Conservation (phyloP, 768 basidiomycete species). For the Epithele typhae region DNA sequence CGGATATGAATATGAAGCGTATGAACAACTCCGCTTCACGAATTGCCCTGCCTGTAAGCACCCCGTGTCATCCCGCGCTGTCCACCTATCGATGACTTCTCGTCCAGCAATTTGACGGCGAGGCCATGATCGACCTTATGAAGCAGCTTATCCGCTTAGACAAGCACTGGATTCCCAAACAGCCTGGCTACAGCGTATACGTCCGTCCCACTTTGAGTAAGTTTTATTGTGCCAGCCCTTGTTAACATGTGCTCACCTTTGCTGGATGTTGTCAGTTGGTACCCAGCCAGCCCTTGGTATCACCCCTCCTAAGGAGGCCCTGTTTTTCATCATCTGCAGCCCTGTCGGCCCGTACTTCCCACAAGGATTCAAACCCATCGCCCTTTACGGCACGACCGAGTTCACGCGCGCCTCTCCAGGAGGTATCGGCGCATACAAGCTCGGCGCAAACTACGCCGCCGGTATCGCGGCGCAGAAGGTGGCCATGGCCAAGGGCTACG, state of each 20-base stretch:
- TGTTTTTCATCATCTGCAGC: conserved; percentile 60
- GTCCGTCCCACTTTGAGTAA: conserved; percentile 75
- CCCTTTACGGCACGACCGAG: conserved; percentile 64
- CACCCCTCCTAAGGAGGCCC: conserved; percentile 50
- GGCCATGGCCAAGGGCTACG: conserved; percentile 74
- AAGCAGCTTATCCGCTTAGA: conserved; percentile 84
- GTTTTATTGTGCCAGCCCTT: too few species aligned
- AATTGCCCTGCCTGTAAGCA: conserved; percentile 67
- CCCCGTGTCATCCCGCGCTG: conserved; percentile 1
- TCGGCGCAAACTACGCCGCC: conserved; percentile 87
- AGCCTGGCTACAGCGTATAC: conserved; percentile 87
- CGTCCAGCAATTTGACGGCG: conserved; percentile 68
- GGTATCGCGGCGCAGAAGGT: conserved; percentile 80
- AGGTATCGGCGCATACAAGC: conserved; percentile 80
- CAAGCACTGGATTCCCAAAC: conserved; percentile 86
- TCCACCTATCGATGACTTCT: background rate
- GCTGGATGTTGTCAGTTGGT: conserved; percentile 51
- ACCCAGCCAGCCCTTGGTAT: conserved; percentile 55
- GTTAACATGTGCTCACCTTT: background rate
- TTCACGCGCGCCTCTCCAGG: conserved; percentile 46
- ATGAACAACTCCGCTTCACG: conserved; percentile 85
- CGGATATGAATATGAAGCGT: conserved; percentile 96
- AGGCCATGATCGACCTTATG: conserved; percentile 71
- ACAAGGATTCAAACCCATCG: conserved; percentile 85
- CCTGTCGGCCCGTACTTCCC: conserved; percentile 79